A percentile compares a stretch with the other conserved stretches of the same genome.
Evolutionary conservation across 2,329 filamentous ascomycete genomes (phyloP).

Genomic region (Didymella lethalis): DNA sequence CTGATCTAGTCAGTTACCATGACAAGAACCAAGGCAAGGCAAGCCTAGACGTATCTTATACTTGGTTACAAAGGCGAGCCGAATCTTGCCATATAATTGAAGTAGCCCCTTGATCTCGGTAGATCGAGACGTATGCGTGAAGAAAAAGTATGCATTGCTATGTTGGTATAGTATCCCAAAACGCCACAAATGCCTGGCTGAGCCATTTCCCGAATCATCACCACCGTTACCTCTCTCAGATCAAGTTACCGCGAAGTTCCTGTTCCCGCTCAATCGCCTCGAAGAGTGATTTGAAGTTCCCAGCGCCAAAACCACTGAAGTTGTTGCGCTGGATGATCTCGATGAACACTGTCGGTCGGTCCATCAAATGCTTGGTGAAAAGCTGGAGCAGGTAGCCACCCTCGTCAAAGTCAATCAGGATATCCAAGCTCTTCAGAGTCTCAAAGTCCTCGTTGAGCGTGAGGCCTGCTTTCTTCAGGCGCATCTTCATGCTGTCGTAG

Average conservation of each 20-base stretch:
- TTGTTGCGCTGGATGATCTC: conserved; percentile 94
- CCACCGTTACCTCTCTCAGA: conserved; percentile 22
- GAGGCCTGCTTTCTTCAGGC: conserved; percentile 70
- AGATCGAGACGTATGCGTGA: not conserved
- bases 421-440: conserved; percentile 77
- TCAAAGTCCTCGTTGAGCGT: conserved; percentile 80
- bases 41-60: too few species aligned
- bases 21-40: not conserved
- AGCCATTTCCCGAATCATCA: not conserved
- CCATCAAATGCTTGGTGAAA: conserved; percentile 79
- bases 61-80: too few species aligned
- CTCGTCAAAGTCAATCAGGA: conserved; percentile 95
- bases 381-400: conserved; percentile 78
- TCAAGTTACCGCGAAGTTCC: conserved; percentile 80
- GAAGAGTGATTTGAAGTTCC: conserved; percentile 94
- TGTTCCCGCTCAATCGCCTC: conserved; percentile 96
- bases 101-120: not conserved
- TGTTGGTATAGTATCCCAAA: conserved; percentile 16
- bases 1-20: not conserved
- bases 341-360: conserved; percentile 92
- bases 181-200: conserved; percentile 18
- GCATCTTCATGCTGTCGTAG: conserved; percentile 77
- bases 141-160: conserved; percentile 9
- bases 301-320: conserved; percentile 91
- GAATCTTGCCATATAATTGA: too few species aligned